Base-by-base conservation (phyloP, 1,284 basidiomycete species). In the Malassezia pachydermatis region DNA sequence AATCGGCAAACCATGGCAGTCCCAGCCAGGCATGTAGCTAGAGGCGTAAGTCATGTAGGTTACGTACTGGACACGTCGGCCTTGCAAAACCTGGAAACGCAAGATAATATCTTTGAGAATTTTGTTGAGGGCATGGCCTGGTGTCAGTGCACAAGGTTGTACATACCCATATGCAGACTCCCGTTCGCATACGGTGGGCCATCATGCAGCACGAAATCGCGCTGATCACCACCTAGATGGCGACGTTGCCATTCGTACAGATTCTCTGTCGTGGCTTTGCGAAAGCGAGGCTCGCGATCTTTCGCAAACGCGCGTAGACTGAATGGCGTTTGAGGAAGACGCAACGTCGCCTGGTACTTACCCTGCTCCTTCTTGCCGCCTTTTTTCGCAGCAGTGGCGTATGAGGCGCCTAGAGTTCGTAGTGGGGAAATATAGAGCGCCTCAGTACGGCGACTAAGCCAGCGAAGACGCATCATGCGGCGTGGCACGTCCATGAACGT, bases 131-230 rank as follows among this genome's bases (percentile, higher is more conserved):
- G 92, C 89, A 72, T 99, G 94, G 2, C 92, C 90, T 90, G 58
- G 11, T 37, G 24, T 33, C 4, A 28, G 36, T 27, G 22, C 20
- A 5, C 3, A 19, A 11, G 19, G 8, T 8, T 9, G 22, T 30
- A 65, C 78, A 57, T 58, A 88, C 89, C 92, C 77, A 92, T 89
- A 67, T 99, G 94, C 38, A 99, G 75, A 62, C 86, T 79, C 0
- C 94, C 94, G 70, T 98, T 98, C 1, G 94, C 94, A 65, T 98
- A 98, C 0, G 92, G 94, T 19, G 94, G 94, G 0, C 94, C 94
- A 71, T 98, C 94, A 63, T 94, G 90, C 41, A 94, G 76, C 20
- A 95, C 82, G 67, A 89, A 96, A 14, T 62, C 58, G 5, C 34
- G 23, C 63, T 84, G 79, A 56, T 81, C 74, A 70, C 36, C 35